Evolutionary conservation across 1,284 basidiomycete species (phyloP).

Genomic region (Papiliotrema laurentii): DNA sequence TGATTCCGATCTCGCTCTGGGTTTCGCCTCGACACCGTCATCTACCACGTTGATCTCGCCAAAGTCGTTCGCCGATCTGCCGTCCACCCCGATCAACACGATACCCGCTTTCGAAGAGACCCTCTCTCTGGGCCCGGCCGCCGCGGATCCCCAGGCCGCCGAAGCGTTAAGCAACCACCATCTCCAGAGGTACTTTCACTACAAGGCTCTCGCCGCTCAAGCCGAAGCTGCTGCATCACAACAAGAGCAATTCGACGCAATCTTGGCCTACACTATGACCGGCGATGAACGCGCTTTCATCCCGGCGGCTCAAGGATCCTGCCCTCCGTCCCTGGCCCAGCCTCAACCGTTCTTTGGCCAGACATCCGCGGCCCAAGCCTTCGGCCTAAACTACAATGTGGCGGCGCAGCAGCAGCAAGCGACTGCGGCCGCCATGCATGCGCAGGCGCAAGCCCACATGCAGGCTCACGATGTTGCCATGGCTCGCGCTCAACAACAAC

Average conservation of each 20-base stretch:
- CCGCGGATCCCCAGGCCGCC: conserved; percentile 11
- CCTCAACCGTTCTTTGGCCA: conserved; percentile 1
- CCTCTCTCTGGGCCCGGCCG: background rate
- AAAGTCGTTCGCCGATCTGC: conserved; percentile 20
- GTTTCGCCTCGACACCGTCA: conserved; percentile 17
- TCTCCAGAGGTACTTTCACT: conserved; percentile 41
- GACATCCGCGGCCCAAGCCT: background rate
- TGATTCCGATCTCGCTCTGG: conserved; percentile 2
- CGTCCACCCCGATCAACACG: background rate
- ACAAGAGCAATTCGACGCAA: conserved; percentile 17
- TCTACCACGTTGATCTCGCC: conserved; percentile 33
- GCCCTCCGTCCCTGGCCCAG: background rate
- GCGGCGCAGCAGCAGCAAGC: conserved; percentile 7
- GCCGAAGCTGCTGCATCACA: conserved; percentile 18
- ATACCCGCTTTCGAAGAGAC: background rate
- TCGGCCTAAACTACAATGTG: background rate
- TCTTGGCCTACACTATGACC: conserved; percentile 19
- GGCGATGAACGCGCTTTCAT: conserved; percentile 2
- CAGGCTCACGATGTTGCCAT: conserved; percentile 28
- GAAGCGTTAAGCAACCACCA: conserved; percentile 40
- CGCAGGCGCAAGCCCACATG: conserved; percentile 32
- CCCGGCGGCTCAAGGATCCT: conserved; percentile 2
- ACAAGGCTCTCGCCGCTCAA: conserved; percentile 39
- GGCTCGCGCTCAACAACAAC: conserved; percentile 13
- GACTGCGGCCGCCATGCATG: conserved; percentile 13